Evolutionary conservation across 768 basidiomycete genomes (phyloP), one percentile per base, ranked within the genome.

Genomic region (Kwoniella dejecticola): DNA sequence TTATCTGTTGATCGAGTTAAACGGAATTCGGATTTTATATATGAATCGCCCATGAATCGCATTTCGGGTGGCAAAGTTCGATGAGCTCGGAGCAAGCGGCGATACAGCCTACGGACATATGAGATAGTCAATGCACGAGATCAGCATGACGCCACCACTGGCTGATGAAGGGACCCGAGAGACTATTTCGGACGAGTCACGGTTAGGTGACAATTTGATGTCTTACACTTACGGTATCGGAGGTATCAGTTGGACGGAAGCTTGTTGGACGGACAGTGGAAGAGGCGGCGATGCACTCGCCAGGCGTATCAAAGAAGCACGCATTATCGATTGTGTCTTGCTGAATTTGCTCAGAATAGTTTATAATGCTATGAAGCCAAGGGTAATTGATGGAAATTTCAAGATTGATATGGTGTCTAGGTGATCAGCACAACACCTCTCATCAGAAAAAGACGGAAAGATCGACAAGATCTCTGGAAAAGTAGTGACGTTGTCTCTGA

Each of bases 21-120:
- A 6, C 89, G 86, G 79, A 96, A 98, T 79, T 99, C 95, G 17
- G 60, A 89, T 81, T 90, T 94, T 57, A 94, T 83, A 74, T 94
- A 95, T 38, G 84, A 83, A 72, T 94, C 91, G 23, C 92, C 93
- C 52, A 95, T 81, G 40, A 85, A 85, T 26, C 90, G 84, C 88
- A 95, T 89, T 62, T 91, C 91, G 4, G 72, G 57, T 3, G 90
- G 87, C 4, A 95, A 82, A 52, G 77, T 76, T 50, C 86, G 84
- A 71, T 97, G 92, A 0, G 87, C 85, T n/a, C 93, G 84, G 38
- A 95, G 80, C 26, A 95, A 81, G 31, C 86, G 82, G 26, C 92
- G 86, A 76, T 89, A 92, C 23, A 95, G 81, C n/a, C 90, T 92
- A 67, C 12, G 4, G 19, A 36, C 33, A 21, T 26, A 21, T 13